These are phyloP conservation scores for Hypoxylon intermedium DNA, from an alignment of 495 filamentous ascomycete species.

Conservation along the genomic window DNA sequence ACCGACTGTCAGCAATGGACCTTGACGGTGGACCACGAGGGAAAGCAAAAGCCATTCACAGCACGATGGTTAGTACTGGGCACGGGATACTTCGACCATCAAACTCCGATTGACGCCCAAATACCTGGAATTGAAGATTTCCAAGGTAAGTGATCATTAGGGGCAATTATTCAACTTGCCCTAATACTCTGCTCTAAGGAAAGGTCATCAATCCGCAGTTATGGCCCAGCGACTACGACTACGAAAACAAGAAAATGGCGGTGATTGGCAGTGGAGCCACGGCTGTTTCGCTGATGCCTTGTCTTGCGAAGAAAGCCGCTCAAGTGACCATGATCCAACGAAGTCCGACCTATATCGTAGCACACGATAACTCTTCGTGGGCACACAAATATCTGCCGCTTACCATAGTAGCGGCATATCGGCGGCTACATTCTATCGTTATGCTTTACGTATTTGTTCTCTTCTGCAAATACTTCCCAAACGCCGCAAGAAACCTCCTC, in stretches of 20 bases:
- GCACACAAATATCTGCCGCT: neutral
- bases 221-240: slow-evolving; percentile 58
- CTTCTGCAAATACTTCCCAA: slow-evolving; percentile 53
- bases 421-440: slow-evolving; percentile 45
- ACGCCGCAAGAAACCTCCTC: slow-evolving; percentile 52
- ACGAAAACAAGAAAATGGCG: slow-evolving; percentile 52
- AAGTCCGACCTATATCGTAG: slow-evolving; percentile 57
- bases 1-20: slow-evolving; percentile 59
- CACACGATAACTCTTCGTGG: slow-evolving; percentile 20
- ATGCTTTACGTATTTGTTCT: slow-evolving; percentile 32
- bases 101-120: slow-evolving; percentile 53
- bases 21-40: slow-evolving; percentile 44
- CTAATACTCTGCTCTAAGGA: slow-evolving; percentile 39
- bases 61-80: slow-evolving; percentile 60
- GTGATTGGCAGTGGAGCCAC: slow-evolving; percentile 57
- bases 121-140: slow-evolving; percentile 61
- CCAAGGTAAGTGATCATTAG: slow-evolving; percentile 37
- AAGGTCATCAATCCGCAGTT: slow-evolving; percentile 59
- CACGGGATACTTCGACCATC: slow-evolving; percentile 68
- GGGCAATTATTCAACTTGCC: neutral
- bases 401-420: neutral
- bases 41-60: slow-evolving; percentile 21
- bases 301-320: slow-evolving; percentile 46
- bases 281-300: slow-evolving; percentile 53
- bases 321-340: slow-evolving; percentile 57